Conservation (phyloP, 495 filamentous ascomycete species). For the Amorphotheca resinae region DNA sequence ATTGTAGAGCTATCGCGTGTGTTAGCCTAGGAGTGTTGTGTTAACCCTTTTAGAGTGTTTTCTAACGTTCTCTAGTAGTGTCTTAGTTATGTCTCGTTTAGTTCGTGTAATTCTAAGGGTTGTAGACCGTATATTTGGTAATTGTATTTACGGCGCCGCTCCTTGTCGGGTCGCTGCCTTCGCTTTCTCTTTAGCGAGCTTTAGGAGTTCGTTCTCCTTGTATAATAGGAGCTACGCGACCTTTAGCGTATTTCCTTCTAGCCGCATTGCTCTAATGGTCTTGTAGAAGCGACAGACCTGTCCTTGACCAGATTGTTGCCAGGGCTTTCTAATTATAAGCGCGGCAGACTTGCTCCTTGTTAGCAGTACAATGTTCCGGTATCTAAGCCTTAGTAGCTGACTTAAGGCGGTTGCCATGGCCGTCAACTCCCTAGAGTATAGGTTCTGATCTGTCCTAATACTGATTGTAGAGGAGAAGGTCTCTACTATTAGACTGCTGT, state of each 20-base stretch:
- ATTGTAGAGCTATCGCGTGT: slow-evolving; percentile 24
- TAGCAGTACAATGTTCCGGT: background rate
- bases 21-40: slow-evolving; percentile 18
- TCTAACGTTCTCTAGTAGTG: slow-evolving; percentile 9
- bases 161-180: slow-evolving; percentile 3
- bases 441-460: slow-evolving; percentile 9
- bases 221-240: slow-evolving; percentile 1
- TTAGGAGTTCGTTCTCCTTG: background rate
- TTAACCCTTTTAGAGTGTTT: slow-evolving; percentile 2
- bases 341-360: background rate
- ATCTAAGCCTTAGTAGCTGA: background rate
- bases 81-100: background rate
- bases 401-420: slow-evolving; percentile 7
- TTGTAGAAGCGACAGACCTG: background rate
- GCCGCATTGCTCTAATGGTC: background rate
- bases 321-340: background rate
- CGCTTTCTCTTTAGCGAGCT: slow-evolving; percentile 3
- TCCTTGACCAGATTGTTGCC: background rate
- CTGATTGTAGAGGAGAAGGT: slow-evolving; percentile 4
- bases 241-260: background rate
- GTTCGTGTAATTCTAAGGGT: background rate
- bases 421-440: slow-evolving; percentile 3
- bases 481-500: background rate
- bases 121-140: slow-evolving; percentile 1
- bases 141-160: background rate